These are phyloP conservation scores for Actinomucor elegans DNA, from an alignment of 371 early-diverging fungal genomes.

Conservation along the genomic window DNA sequence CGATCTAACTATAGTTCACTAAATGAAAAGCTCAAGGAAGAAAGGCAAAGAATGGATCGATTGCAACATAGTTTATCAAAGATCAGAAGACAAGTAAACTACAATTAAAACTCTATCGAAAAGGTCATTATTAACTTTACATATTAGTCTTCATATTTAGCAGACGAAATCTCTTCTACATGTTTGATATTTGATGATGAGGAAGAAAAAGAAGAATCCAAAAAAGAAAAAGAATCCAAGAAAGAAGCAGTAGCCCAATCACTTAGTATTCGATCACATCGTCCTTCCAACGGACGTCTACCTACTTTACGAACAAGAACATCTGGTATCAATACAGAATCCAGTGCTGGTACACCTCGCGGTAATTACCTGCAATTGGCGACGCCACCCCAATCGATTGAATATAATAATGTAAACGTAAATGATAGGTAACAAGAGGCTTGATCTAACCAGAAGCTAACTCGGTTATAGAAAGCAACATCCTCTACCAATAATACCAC, in stretches of 20 bases:
- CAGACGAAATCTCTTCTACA: not conserved
- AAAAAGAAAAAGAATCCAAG: not conserved
- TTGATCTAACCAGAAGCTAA: no score
- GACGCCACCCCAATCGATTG: conserved; percentile 8
- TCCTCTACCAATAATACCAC: no score
- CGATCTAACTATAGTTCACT: no score
- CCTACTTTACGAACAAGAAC: not conserved
- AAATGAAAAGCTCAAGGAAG: not conserved
- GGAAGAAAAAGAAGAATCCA: not conserved
- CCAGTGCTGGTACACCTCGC: no score
- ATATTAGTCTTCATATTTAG: conserved; percentile 16
- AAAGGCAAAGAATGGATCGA: conserved; percentile 15
- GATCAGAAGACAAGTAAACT: conserved; percentile 21
- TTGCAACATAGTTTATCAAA: conserved; percentile 5
- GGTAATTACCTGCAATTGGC: conserved; percentile 1
- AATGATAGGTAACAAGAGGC: no score
- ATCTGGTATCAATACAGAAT: no score
- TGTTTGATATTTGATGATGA: not conserved
- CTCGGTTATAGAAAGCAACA: no score
- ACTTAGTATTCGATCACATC: no score
- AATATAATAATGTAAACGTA: not conserved
- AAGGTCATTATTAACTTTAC: no score
- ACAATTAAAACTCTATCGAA: no score
- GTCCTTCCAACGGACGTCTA: no score
- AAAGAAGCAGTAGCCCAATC: no score